phyloP scores from a whole-genome alignment of 805 yeast species.

The Suhomyces vadensis region DNA sequence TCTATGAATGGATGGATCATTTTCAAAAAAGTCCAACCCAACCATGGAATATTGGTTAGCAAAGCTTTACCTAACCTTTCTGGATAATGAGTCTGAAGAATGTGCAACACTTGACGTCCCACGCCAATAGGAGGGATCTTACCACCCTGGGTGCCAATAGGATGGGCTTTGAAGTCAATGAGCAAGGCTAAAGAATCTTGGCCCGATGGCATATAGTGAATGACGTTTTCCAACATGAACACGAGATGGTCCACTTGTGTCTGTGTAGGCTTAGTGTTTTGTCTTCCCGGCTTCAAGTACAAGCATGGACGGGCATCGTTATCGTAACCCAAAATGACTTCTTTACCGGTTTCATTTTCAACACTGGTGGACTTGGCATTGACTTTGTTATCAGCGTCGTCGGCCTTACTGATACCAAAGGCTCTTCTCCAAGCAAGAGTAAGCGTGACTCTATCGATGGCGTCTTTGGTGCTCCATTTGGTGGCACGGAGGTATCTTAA shows the following conservation, averaged over 20 bases:
- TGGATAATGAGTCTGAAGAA: slow-evolving; percentile 95
- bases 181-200: slow-evolving; percentile 56
- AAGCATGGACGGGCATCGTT: slow-evolving; percentile 53
- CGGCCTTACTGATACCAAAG: slow-evolving; percentile 44
- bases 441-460: slow-evolving; percentile 46
- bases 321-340: slow-evolving; percentile 55
- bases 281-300: slow-evolving; percentile 54
- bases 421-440: slow-evolving; percentile 58
- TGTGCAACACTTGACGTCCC: slow-evolving; percentile 83
- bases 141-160: slow-evolving; percentile 45
- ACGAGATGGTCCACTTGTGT: slow-evolving; percentile 58
- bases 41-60: slow-evolving; percentile 88
- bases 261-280: slow-evolving; percentile 52
- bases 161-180: slow-evolving; percentile 61
- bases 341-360: slow-evolving; percentile 57
- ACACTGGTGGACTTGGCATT: slow-evolving; percentile 44
- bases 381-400: slow-evolving; percentile 30
- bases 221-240: slow-evolving; percentile 56
- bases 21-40: slow-evolving; percentile 90
- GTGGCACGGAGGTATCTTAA: slow-evolving; percentile 52
- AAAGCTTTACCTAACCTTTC: slow-evolving; percentile 94
- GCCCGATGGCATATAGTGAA: slow-evolving; percentile 57
- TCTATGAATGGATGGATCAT: slow-evolving; percentile 94
- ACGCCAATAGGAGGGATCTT: slow-evolving; percentile 51
- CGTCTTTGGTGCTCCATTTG: slow-evolving; percentile 47